Evolutionary conservation across 2,329 filamentous ascomycete species (phyloP).

Genomic region (Rhynchosporium agropyri): DNA sequence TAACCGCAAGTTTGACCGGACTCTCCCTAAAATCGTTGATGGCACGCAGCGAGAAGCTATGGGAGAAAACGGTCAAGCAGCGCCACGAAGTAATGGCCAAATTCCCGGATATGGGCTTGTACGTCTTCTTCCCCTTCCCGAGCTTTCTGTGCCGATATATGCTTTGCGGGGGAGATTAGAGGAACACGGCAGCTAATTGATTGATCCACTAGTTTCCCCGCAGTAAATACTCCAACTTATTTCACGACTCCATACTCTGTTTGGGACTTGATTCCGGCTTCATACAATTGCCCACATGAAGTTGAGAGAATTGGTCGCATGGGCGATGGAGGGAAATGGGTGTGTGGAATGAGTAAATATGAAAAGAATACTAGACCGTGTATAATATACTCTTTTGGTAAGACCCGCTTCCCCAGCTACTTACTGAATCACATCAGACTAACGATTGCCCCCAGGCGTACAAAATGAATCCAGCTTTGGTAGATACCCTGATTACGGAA

Average conservation of each 20-base stretch:
- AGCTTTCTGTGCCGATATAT: neutral
- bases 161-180: constrained; percentile 3
- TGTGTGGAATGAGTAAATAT: constrained; percentile 46
- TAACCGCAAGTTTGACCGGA: constrained; percentile 20
- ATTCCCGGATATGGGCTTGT: constrained; percentile 37
- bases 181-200: neutral
- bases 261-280: constrained; percentile 46
- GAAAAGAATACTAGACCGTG: constrained; percentile 39
- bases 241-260: constrained; percentile 40
- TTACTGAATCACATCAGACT: neutral
- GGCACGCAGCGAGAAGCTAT: constrained; percentile 36
- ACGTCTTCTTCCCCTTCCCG: constrained; percentile 29
- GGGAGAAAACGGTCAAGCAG: constrained; percentile 40
- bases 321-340: constrained; percentile 48
- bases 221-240: constrained; percentile 27
- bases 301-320: constrained; percentile 45
- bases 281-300: constrained; percentile 46
- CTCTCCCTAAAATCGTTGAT: constrained; percentile 27
- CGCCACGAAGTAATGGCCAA: constrained; percentile 38
- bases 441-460: constrained; percentile 15
- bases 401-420: neutral
- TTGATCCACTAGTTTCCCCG: constrained; percentile 33
- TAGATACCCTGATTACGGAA: constrained; percentile 20
- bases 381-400: constrained; percentile 46
- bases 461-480: constrained; percentile 45